phyloP scores from a whole-genome alignment of 2,329 filamentous ascomycete species.

The Fusarium torulosum region DNA sequence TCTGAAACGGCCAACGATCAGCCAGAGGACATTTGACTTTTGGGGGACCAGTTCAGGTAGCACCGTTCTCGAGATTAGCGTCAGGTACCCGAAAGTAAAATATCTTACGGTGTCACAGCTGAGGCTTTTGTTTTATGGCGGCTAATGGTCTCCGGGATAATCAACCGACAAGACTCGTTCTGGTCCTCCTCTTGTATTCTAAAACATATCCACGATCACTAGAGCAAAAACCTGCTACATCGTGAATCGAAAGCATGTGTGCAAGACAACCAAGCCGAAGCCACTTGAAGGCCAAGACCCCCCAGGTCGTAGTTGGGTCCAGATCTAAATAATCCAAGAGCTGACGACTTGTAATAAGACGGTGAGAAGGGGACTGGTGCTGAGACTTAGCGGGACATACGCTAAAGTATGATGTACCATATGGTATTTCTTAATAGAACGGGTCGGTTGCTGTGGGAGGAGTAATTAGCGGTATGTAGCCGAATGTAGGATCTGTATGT shows the following conservation, averaged over 20 bases:
- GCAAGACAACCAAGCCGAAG: not conserved
- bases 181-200: not conserved
- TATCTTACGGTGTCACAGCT: constrained; percentile 8
- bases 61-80: constrained; percentile 24
- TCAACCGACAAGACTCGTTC: constrained; percentile 18
- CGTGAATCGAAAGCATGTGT: not conserved
- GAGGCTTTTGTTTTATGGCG: constrained; percentile 12
- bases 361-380: constrained; percentile 23
- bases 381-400: constrained; percentile 2
- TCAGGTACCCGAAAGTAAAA: constrained; percentile 42
- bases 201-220: not conserved
- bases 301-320: not conserved
- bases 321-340: constrained; percentile 9
- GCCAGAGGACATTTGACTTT: constrained; percentile 21
- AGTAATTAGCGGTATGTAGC: constrained; percentile 26
- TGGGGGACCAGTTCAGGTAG: constrained; percentile 3
- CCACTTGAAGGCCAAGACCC: constrained; percentile 18
- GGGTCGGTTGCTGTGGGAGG: constrained; percentile 12
- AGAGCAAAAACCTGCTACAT: constrained; percentile 2
- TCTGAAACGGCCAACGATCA: constrained; percentile 25
- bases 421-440: constrained; percentile 2
- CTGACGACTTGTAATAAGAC: constrained; percentile 12
- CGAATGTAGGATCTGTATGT: not conserved
- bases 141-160: not conserved
- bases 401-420: constrained; percentile 17